Evolutionary conservation across 2,329 filamentous ascomycete genomes (phyloP).

Genomic region (Aspergillus tamarii): DNA sequence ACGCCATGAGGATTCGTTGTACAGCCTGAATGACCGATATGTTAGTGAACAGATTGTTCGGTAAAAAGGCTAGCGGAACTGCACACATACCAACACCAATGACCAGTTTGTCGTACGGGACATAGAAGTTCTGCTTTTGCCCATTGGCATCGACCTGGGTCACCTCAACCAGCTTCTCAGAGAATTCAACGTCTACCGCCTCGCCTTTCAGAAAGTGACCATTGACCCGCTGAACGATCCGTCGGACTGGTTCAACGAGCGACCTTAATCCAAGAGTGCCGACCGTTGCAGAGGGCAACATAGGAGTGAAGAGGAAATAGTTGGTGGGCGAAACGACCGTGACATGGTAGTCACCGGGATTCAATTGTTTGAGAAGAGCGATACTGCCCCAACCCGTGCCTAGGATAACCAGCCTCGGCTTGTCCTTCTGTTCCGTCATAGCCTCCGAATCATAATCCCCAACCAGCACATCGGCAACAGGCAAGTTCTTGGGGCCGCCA

Average conservation of each 20-base stretch:
- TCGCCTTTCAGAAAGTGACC: conserved; percentile 89
- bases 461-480: conserved; percentile 83
- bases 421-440: conserved; percentile 74
- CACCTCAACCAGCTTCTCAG: conserved; percentile 85
- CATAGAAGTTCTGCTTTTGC: conserved; percentile 79
- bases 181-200: conserved; percentile 89
- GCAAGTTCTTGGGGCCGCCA: conserved; percentile 93
- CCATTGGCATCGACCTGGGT: conserved; percentile 72
- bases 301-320: conserved; percentile 97
- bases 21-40: conserved; percentile 57
- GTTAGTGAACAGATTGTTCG: neutral
- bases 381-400: conserved; percentile 96
- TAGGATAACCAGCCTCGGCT: conserved; percentile 88
- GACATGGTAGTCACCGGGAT: conserved; percentile 91
- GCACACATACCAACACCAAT: conserved; percentile 70
- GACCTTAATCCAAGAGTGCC: conserved; percentile 90
- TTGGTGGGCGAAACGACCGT: conserved; percentile 94
- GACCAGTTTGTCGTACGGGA: conserved; percentile 96
- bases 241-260: conserved; percentile 87
- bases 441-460: conserved; percentile 82
- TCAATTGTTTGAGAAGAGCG: conserved; percentile 84
- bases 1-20: conserved; percentile 95
- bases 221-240: conserved; percentile 74
- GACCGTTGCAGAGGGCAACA: conserved; percentile 95
- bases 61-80: neutral